Conservation (phyloP, 257 asterid genomes). For the Solanum paucissectum region DNA sequence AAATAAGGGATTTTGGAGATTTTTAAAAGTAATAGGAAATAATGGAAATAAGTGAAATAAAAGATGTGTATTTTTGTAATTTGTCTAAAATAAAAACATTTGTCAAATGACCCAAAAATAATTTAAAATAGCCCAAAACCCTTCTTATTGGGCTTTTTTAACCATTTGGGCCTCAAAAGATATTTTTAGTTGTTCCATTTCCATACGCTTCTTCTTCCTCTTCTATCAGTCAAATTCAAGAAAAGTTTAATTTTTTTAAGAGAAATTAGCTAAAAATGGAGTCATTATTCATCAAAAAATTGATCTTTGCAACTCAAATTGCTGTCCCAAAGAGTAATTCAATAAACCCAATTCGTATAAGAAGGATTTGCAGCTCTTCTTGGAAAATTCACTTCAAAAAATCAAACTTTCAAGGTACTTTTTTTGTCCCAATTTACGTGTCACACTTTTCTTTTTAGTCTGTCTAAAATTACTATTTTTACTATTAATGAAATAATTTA, state of each 20-base stretch:
- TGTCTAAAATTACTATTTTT: not conserved
- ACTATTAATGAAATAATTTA: not conserved
- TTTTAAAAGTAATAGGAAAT: too few species aligned
- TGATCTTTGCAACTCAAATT: conserved; percentile 23
- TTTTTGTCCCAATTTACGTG: too few species aligned
- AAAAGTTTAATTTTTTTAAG: not conserved
- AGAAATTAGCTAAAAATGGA: conserved; percentile 32
- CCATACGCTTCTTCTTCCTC: not conserved
- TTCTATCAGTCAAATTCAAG: not conserved
- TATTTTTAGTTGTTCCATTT: not conserved
- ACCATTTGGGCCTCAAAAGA: not conserved
- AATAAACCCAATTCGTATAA: conserved; percentile 11
- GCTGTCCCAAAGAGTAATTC: conserved; percentile 16
- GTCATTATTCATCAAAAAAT: conserved; percentile 22
- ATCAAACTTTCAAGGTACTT: conserved; percentile 30
- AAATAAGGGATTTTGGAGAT: too few species aligned
- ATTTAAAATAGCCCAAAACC: not conserved
- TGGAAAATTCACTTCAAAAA: conserved; percentile 22
- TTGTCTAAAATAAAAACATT: too few species aligned
- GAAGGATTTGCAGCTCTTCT: conserved; percentile 1
- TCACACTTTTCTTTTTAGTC: too few species aligned
- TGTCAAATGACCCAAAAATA: not conserved
- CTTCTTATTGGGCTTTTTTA: not conserved
- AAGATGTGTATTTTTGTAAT: too few species aligned
- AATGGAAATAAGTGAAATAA: too few species aligned